Evolutionary conservation across 306 rosid genomes (phyloP), one percentile per base, ranked within the genome.

Genomic region (Vigna angularis): DNA sequence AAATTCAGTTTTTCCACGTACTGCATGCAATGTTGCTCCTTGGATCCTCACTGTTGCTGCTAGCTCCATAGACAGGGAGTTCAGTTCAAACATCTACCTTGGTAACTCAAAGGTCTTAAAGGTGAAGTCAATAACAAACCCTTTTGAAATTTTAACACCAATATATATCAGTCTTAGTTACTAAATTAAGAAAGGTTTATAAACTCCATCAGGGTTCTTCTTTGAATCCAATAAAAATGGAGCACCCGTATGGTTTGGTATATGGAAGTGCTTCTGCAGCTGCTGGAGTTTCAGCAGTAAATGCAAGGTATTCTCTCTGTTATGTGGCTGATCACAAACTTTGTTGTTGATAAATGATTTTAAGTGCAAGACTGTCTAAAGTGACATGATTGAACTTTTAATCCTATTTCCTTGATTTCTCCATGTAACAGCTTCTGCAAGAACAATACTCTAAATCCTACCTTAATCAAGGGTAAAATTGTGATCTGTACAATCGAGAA

Each of bases 11-110:
- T 82, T 89, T 44, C 92, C 91, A 6, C 5, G 87, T 1, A 88
- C 97, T 40, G 97, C 97, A 11, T 36, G 79, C 84, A 91, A 89
- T 57, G 90, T 89, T 79, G 93, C 93, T 82, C 92, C 97, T 45
- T 89, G 93, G 93, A 89, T 89, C 79, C 87, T 91, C 78, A 91
- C 93, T 55, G 91, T 88, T 68, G 97, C 97, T 80, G 92, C 97
- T 32, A 88, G 93, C 87, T 58, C 87, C 0, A 4, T 86, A 50
- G 91, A 89, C 44, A 83, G 93, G 73, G 88, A 89, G 64, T 88
- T 89, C 87, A 79, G 81, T 59, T 85, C 97, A 77, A 72, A 88
- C 22, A 62, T 91, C 49, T 66, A 79, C 73, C 93, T 91, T 1
- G 92, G 97, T 12, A 86, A 88, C 67, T 86, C 86, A 7, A 90